These are phyloP conservation scores for Eucalyptus regnans DNA, from an alignment of 345 rosid genomes.

Conservation along the genomic window DNA sequence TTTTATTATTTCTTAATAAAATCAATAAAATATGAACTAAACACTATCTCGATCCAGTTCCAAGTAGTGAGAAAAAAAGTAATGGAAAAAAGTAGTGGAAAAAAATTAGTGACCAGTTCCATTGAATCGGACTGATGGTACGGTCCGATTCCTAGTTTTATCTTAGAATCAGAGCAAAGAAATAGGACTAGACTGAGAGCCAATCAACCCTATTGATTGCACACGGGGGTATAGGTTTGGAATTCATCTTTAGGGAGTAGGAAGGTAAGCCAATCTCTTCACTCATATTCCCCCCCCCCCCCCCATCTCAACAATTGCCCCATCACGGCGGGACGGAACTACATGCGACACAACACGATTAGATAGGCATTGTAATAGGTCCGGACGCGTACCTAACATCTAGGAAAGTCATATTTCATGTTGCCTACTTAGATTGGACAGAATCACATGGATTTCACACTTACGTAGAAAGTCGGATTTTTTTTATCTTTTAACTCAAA, in stretches of 20 bases:
- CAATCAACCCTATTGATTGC: neutral
- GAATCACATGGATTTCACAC: neutral
- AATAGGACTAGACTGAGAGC: rapidly evolving
- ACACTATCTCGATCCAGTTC: rapidly evolving
- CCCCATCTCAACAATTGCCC: neutral
- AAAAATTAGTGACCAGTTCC: too few relatives aligned
- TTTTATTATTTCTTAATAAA: too few relatives aligned
- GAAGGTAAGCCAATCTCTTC: neutral
- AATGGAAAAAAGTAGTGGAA: too few relatives aligned
- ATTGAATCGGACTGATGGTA: too few relatives aligned
- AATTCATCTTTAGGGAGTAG: neutral
- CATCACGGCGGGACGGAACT: too few relatives aligned
- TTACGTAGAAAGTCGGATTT: neutral
- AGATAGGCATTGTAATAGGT: neutral
- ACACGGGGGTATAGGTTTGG: neutral
- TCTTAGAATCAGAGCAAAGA: too few relatives aligned
- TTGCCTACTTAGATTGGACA: neutral
- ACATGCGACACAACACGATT: too few relatives aligned
- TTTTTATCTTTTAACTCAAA: neutral
- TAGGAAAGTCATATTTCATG: neutral
- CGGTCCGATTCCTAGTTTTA: rapidly evolving
- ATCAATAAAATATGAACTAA: too few relatives aligned
- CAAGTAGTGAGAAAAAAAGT: too few relatives aligned
- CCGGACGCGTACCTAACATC: neutral
- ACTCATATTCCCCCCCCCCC: too few relatives aligned